A percentile compares a stretch with the other conserved stretches of the same genome.
These are phyloP conservation scores for Solanum sejunctum DNA, from an alignment of 257 asterid species.

Conservation along the genomic window DNA sequence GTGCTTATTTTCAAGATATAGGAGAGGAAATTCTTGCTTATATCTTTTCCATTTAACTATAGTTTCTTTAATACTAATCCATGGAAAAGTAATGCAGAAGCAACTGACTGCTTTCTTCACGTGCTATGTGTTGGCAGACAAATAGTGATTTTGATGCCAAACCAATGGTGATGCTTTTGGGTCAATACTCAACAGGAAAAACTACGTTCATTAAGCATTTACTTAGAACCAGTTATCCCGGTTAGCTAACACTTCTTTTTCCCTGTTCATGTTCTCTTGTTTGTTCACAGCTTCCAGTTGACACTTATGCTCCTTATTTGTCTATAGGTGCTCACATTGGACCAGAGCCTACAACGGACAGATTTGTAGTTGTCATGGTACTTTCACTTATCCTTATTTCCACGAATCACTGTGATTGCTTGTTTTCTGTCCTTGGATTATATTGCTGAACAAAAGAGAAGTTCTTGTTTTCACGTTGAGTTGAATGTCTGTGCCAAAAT, in stretches of 20 bases:
- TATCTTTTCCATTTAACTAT: neutral
- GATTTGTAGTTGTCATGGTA: constrained; percentile 99
- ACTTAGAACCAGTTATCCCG: constrained; percentile 82
- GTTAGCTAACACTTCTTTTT: constrained; percentile 17
- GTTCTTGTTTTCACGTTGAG: neutral
- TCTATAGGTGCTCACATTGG: constrained; percentile 92
- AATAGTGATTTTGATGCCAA: constrained; percentile 98
- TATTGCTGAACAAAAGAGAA: neutral
- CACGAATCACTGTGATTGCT: neutral
- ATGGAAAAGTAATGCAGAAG: neutral
- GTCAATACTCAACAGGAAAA: constrained; percentile 97
- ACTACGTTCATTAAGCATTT: constrained; percentile 98
- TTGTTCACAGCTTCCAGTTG: neutral
- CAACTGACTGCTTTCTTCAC: neutral
- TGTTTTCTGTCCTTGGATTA: neutral
- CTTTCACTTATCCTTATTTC: neutral
- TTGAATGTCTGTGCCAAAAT: neutral
- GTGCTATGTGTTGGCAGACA: constrained; percentile 8
- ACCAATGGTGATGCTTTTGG: constrained; percentile 99
- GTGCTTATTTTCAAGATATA: neutral
- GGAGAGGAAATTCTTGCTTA: neutral
- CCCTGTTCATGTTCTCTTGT: neutral
- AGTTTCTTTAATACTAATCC: neutral
- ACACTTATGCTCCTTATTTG: neutral
- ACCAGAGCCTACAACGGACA: constrained; percentile 98